Evolutionary conservation across 2,329 filamentous ascomycete genomes (phyloP).

Genomic region (Penicillium sp.): DNA sequence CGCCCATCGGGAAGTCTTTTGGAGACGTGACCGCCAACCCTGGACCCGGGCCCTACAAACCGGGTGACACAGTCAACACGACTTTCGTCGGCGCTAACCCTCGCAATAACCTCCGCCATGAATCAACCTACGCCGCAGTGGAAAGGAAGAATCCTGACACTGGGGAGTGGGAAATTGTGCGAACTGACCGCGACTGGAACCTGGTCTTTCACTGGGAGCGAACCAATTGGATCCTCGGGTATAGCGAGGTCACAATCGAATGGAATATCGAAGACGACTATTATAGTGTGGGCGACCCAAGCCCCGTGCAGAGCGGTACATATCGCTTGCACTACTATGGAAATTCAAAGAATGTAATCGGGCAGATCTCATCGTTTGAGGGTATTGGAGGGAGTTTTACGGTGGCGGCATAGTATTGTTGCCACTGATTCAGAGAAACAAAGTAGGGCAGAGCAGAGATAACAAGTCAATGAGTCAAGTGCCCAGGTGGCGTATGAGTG

Average conservation of each 20-base stretch:
- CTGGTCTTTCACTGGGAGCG: constrained; percentile 76
- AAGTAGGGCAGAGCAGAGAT: background rate
- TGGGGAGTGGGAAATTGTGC: constrained; percentile 60
- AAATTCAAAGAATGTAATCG: constrained; percentile 65
- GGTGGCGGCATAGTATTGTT: constrained; percentile 20
- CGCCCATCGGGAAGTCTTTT: constrained; percentile 63
- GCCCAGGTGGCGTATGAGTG: constrained; percentile 1
- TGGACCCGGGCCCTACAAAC: constrained; percentile 51
- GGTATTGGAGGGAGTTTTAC: constrained; percentile 55
- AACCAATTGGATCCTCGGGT: constrained; percentile 63
- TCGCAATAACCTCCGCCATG: constrained; percentile 76
- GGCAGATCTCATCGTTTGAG: constrained; percentile 63
- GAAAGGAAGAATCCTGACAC: constrained; percentile 54
- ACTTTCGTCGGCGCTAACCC: constrained; percentile 85
- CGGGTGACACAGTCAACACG: constrained; percentile 60
- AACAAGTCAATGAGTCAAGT: background rate
- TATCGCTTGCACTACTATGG: constrained; percentile 83
- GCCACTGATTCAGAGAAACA: background rate
- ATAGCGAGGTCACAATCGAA: constrained; percentile 70
- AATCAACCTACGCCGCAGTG: constrained; percentile 70
- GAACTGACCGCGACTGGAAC: constrained; percentile 76
- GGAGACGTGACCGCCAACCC: constrained; percentile 59
- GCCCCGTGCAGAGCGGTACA: constrained; percentile 50
- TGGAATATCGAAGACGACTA: constrained; percentile 70
- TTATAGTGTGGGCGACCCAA: constrained; percentile 37